phyloP scores from a whole-genome alignment of 192 early-diverging fungal species.

The Coemansia sp. region DNA sequence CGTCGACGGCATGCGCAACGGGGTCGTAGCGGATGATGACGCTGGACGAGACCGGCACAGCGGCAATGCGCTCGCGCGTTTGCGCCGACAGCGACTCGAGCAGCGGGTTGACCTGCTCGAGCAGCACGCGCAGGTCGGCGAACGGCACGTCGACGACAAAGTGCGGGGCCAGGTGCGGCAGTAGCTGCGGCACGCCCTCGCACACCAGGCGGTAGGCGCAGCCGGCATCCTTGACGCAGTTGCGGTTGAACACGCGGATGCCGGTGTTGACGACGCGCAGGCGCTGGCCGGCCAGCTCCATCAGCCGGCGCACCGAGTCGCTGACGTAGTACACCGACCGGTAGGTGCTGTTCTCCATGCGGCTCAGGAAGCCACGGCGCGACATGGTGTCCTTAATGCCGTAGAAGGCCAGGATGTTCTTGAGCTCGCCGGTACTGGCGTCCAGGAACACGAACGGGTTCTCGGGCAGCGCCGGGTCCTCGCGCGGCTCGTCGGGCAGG shows the following conservation, averaged over 20 bases:
- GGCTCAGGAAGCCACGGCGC: conserved; percentile 79
- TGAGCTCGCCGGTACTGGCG: conserved; percentile 58
- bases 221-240: conserved; percentile 56
- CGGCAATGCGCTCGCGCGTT: conserved; percentile 34
- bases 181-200: conserved; percentile 66
- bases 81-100: conserved; percentile 48
- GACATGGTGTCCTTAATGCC: conserved; percentile 76
- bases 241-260: conserved; percentile 80
- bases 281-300: conserved; percentile 60
- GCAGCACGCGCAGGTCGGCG: conserved; percentile 51
- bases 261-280: conserved; percentile 90
- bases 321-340: conserved; percentile 86
- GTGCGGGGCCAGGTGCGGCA: conserved; percentile 50
- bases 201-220: conserved; percentile 67
- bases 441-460: conserved; percentile 85
- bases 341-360: conserved; percentile 67
- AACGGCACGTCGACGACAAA: conserved; percentile 51
- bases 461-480: conserved; percentile 61
- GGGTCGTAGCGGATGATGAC: conserved; percentile 59
- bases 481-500: conserved; percentile 44
- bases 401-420: conserved; percentile 69
- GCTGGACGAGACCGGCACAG: conserved; percentile 54
- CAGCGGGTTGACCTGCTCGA: conserved; percentile 56
- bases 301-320: conserved; percentile 69
- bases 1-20: conserved; percentile 16